Evolutionary conservation across 768 basidiomycete species (phyloP).

Genomic region (Megacollybia marginata): DNA sequence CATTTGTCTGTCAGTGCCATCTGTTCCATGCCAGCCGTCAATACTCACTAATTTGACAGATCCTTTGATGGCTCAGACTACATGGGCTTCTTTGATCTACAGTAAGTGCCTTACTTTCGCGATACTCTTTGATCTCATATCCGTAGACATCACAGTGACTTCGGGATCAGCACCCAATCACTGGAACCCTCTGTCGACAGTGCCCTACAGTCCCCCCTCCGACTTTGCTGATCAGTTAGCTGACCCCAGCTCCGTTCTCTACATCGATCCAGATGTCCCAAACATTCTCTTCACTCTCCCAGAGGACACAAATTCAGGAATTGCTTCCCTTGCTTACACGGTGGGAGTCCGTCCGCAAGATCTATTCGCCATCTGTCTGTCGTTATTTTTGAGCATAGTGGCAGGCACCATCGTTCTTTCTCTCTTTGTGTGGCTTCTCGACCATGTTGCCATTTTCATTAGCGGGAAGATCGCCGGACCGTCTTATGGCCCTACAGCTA

Average conservation of each 20-base stretch:
- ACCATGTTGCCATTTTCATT: slow-evolving; percentile 41
- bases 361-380: slow-evolving; percentile 75
- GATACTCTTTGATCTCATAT: slow-evolving; percentile 3
- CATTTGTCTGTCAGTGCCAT: slow-evolving; percentile 71
- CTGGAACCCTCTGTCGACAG: slow-evolving; percentile 60
- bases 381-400: slow-evolving; percentile 74
- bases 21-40: not conserved
- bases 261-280: slow-evolving; percentile 55
- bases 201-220: slow-evolving; percentile 57
- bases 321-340: slow-evolving; percentile 78
- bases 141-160: slow-evolving; percentile 67
- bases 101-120: slow-evolving; percentile 33
- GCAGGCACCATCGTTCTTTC: slow-evolving; percentile 68
- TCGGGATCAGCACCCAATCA: slow-evolving; percentile 40
- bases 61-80: slow-evolving; percentile 80
- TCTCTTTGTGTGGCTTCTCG: slow-evolving; percentile 63
- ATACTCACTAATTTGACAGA: slow-evolving; percentile 38
- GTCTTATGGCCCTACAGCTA: slow-evolving; percentile 7
- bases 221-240: slow-evolving; percentile 66
- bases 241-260: slow-evolving; percentile 69
- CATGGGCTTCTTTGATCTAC: slow-evolving; percentile 80
- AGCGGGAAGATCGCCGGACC: slow-evolving; percentile 10
- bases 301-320: slow-evolving; percentile 52
- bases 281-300: slow-evolving; percentile 75
- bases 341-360: slow-evolving; percentile 79